phyloP scores from a whole-genome alignment of 208 protist genomes.

The Acanthamoeba healyi region DNA sequence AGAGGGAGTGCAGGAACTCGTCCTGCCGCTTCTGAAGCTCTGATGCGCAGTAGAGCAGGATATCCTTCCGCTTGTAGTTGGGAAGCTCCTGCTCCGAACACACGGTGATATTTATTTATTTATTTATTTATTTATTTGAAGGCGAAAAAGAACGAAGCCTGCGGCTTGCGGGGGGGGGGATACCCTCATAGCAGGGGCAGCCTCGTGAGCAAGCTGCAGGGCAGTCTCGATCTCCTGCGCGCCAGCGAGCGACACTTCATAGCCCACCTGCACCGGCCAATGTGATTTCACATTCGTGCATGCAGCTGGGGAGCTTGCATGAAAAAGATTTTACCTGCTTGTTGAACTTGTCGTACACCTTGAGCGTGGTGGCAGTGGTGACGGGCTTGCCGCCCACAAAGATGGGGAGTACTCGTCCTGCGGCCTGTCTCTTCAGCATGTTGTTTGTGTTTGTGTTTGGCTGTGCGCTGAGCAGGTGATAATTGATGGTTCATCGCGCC shows the following conservation, averaged over 20 bases:
- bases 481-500: no score
- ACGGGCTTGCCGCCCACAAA: constrained; percentile 71
- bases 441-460: not conserved
- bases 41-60: constrained; percentile 10
- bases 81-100: constrained; percentile 3
- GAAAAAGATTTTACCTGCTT: no score
- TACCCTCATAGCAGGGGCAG: constrained; percentile 45
- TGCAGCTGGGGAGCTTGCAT: no score
- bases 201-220: constrained; percentile 43
- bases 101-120: not conserved
- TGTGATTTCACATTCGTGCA: no score
- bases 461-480: no score
- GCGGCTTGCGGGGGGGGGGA: not conserved
- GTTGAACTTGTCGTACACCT: constrained; percentile 73
- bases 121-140: not conserved
- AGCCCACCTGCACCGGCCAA: constrained; percentile 35
- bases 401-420: constrained; percentile 22
- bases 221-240: constrained; percentile 27
- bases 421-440: constrained; percentile 8
- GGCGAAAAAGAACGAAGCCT: constrained; percentile 3
- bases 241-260: constrained; percentile 67
- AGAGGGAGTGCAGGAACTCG: constrained; percentile 64
- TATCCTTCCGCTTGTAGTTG: constrained; percentile 68
- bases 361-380: constrained; percentile 54
- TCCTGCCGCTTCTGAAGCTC: constrained; percentile 59